Conservation (phyloP, 495 filamentous ascomycete genomes). For the Hypoxylon lienhwacheense region DNA sequence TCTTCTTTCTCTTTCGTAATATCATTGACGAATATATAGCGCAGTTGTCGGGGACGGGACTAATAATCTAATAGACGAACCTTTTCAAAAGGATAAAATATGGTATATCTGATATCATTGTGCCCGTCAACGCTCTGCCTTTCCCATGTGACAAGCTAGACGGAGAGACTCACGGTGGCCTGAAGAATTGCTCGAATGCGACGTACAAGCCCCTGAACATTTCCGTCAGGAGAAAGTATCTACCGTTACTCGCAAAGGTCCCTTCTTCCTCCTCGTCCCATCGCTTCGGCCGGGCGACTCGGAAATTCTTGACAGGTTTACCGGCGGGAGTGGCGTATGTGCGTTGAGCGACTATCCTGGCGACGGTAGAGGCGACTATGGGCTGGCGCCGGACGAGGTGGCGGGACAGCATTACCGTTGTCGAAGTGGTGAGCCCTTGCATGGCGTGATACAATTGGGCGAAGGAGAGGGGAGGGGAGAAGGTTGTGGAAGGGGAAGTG, state of each 20-base stretch:
- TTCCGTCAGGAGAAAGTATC: conserved; percentile 92
- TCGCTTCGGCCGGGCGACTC: conserved; percentile 63
- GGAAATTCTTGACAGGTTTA: conserved; percentile 75
- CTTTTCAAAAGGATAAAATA: conserved; percentile 99
- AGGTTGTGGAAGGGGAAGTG: conserved; percentile 19
- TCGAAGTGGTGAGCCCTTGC: conserved; percentile 41
- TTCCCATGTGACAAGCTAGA: neutral
- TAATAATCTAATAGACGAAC: conserved; percentile 47
- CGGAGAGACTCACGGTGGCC: conserved; percentile 77
- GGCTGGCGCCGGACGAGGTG: conserved; percentile 42
- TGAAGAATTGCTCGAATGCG: conserved; percentile 95
- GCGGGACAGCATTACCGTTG: conserved; percentile 42
- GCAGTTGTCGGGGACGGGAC: neutral
- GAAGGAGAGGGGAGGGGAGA: conserved; percentile 16
- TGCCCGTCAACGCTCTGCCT: neutral
- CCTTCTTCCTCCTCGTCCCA: conserved; percentile 74
- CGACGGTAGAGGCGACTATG: conserved; percentile 23
- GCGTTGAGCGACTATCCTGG: conserved; percentile 44
- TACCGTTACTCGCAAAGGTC: conserved; percentile 77
- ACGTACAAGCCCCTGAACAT: conserved; percentile 98
- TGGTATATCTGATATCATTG: conserved; percentile 72
- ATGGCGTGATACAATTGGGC: conserved; percentile 37
- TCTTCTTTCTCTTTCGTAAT: neutral
- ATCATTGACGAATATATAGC: conserved; percentile 11
- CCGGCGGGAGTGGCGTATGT: conserved; percentile 77